Base-by-base conservation (phyloP, 2,329 filamentous ascomycete genomes). In the Leptographium lundbergii region DNA sequence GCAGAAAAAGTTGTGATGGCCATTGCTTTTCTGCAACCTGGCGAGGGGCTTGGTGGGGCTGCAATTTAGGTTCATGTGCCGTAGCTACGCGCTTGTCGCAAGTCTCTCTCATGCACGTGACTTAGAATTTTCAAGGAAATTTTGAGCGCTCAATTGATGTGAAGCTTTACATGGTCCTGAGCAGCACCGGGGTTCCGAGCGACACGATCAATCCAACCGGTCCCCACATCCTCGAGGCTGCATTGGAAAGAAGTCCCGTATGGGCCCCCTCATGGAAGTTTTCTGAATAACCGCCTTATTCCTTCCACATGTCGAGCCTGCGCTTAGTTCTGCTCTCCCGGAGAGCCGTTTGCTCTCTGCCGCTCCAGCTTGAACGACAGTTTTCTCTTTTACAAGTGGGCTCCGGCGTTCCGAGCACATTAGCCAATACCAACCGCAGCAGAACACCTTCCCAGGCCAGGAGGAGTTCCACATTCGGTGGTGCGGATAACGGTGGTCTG, bases 281-380 rank as follows among this genome's bases (percentile, higher is more conserved):
- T 17, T 11, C 22, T 36, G n/a, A 50, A 50, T 27, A 17, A 27
- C 13, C 27, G 19, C 22, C 45, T 3, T 14, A 48, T 14, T 4
- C 25, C 24, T 27, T 9, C 47, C 17, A 39, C 55, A 63, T 63
- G 63, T 59, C 61, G 29, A 63, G 61, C 58, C 52, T 65, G 45
- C 61, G 61, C 25, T 34, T 62, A 10, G 54, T 57, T 22, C 24
- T 61, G 45, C 60, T 61, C 25, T 50, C 47, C 17, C 59, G 47
- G 50, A 39, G 36, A 24, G 51, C 52, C 10, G 47, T n/a, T 39
- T 52, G 56, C 51, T 17, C 47, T 1, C 29, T 54, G 48, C 52
- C 60, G 50, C 58, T 54, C 22, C 61, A 62, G 45, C 56, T 64
- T 19, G 63, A 61, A 10, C 59, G 52, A 11, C 61, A 60, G 19